Percentiles rank a stretch among this genome's conserved stretches.
phyloP scores from a whole-genome alignment of 164 flowering plant species.

The Macadamia integrifolia region DNA sequence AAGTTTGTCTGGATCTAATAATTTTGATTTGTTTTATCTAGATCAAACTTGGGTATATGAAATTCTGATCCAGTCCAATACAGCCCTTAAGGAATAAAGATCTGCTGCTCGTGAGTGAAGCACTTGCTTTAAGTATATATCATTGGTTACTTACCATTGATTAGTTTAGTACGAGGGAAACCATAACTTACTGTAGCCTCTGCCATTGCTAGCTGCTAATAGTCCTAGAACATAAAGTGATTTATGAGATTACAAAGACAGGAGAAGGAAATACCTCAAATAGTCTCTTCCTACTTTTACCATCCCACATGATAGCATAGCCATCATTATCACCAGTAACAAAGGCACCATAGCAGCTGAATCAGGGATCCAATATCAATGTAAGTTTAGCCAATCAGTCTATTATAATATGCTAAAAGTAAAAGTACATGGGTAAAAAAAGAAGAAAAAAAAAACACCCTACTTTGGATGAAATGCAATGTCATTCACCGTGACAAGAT shows the following conservation, averaged over 20 bases:
- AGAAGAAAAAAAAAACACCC: slow-evolving; percentile 8
- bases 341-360: slow-evolving; percentile 43
- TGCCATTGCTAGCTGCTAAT: not conserved
- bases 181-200: too few species aligned
- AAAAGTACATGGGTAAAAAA: not conserved
- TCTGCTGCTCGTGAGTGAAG: too few species aligned
- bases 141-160: too few species aligned
- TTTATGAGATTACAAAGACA: not conserved
- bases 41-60: too few species aligned
- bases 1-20: too few species aligned
- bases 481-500: slow-evolving; percentile 72
- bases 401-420: not conserved
- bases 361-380: slow-evolving; percentile 5
- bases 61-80: too few species aligned
- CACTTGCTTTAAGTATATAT: too few species aligned
- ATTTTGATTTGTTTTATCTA: too few species aligned
- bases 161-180: too few species aligned
- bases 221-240: not conserved
- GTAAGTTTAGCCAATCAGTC: not conserved
- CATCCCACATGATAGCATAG: slow-evolving; percentile 69
- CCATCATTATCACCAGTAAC: slow-evolving; percentile 86
- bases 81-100: too few species aligned
- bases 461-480: slow-evolving; percentile 76
- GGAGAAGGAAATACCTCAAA: slow-evolving; percentile 50
- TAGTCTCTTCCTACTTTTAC: slow-evolving; percentile 48